Base-by-base conservation (phyloP, 441 rosid species). In the Iberis amara region DNA sequence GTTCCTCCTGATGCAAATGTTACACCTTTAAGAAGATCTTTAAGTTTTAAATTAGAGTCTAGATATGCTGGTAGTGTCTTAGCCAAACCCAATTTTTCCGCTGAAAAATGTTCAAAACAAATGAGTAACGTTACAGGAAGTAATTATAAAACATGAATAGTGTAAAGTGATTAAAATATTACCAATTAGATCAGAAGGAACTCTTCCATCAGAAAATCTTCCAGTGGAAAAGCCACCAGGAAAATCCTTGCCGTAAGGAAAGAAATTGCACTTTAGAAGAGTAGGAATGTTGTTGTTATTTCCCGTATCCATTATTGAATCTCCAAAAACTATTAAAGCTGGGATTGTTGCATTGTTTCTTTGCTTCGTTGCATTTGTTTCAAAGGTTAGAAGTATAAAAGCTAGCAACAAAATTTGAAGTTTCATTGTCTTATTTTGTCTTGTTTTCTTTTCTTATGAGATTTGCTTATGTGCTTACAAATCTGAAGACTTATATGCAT, bases 171-270 rank as follows among this genome's bases (percentile, higher is more conserved):
- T 61, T 2, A 10, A 39, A 31, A 13, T 0, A 3, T 23, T 63
- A 55, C 61, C 68, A 40, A 63, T 63, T 2, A 82, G 48, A 47
- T 81, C 83, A 8, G 85, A 68, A 26, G 72, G 54, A 3, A 75
- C 74, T 70, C 75, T 71, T 6, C 91, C 95, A 52, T 74, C 71
- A 0, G 79, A 71, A 55, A 79, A 86, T 49, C 95, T 81, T n/a
- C 87, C 86, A 0, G 82, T 76, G 0, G 86, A 68, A 3, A 39
- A 10, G 4, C 49, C 57, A 0, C 65, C 73, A 0, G 73, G 70
- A 47, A 69, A 80, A 32, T 77, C 74, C 43, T 71, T 64, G 3
- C 90, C 84, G 10, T 80, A 80, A 0, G 88, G 88, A 0, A 15
- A 54, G 8, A 45, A 68, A 21, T 79, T 66, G 18, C 74, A 79